Conservation (phyloP, 1,284 basidiomycete species). For the Flammula alnicola region DNA sequence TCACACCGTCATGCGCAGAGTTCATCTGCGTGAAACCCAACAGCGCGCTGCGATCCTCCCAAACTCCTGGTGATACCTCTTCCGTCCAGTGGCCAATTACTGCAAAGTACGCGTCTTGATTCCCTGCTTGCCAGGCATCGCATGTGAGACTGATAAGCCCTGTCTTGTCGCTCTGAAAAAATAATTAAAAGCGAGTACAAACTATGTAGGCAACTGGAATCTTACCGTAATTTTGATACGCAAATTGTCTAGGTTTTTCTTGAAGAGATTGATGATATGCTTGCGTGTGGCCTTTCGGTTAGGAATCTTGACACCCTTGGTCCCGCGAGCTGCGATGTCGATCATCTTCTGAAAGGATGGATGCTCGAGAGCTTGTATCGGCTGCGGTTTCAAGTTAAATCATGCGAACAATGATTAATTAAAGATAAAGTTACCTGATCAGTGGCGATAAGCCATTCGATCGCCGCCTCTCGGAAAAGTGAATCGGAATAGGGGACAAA, state of each 20-base stretch:
- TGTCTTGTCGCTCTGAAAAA: background rate
- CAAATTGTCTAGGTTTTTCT: slow-evolving; percentile 27
- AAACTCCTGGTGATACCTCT: slow-evolving; percentile 19
- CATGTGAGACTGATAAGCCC: slow-evolving; percentile 13
- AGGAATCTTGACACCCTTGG: slow-evolving; percentile 32
- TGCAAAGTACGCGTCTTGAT: slow-evolving; percentile 29
- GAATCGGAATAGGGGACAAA: slow-evolving; percentile 33
- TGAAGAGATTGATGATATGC: slow-evolving; percentile 39
- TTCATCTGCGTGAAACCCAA: slow-evolving; percentile 33
- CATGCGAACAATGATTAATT: background rate
- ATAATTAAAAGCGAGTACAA: no score
- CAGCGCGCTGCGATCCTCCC: slow-evolving; percentile 28
- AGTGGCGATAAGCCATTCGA: slow-evolving; percentile 40
- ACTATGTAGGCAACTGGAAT: no score
- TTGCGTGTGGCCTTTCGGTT: slow-evolving; percentile 25
- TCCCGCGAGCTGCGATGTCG: slow-evolving; percentile 31
- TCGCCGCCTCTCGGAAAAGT: slow-evolving; percentile 31
- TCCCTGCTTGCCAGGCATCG: slow-evolving; percentile 18
- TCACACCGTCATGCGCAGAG: slow-evolving; percentile 29
- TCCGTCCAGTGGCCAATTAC: slow-evolving; percentile 39
- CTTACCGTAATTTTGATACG: no score
- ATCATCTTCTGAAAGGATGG: slow-evolving; percentile 36
- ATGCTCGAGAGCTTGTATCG: slow-evolving; percentile 35
- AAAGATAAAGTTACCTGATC: slow-evolving; percentile 33
- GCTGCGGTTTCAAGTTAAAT: slow-evolving; percentile 27